Percentiles rank a stretch among this genome's conserved stretches.
Conservation (phyloP, 495 filamentous ascomycete species). For the Trichoderma orchidacearum region DNA sequence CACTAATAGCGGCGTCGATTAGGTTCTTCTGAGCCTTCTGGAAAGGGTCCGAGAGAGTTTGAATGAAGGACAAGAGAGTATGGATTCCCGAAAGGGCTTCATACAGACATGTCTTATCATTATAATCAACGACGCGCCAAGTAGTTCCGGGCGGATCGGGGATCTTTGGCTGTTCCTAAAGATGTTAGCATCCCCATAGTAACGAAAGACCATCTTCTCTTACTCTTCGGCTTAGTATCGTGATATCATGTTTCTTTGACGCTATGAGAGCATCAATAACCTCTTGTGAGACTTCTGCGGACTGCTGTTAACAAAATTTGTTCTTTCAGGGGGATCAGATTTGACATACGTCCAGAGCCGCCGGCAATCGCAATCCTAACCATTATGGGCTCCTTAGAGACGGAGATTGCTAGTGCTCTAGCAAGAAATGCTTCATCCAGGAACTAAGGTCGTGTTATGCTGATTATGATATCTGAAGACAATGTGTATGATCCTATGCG, state of each 20-base stretch:
- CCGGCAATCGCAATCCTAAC: slow-evolving; percentile 43
- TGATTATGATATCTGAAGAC: too few relatives aligned
- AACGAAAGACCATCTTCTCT: slow-evolving; percentile 10
- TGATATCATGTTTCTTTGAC: slow-evolving; percentile 36
- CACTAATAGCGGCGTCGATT: slow-evolving; percentile 37
- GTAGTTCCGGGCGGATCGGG: slow-evolving; percentile 9
- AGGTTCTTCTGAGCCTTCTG: slow-evolving; percentile 26
- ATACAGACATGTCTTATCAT: slow-evolving; percentile 19
- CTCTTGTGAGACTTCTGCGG: slow-evolving; percentile 36
- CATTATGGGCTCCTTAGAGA: too few relatives aligned
- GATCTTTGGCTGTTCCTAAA: slow-evolving; percentile 5
- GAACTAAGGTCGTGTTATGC: too few relatives aligned
- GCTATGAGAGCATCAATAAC: slow-evolving; percentile 39
- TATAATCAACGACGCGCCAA: slow-evolving; percentile 32
- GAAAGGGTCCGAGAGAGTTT: slow-evolving; percentile 17
- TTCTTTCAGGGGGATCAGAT: not conserved
- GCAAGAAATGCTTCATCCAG: too few relatives aligned
- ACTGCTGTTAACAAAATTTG: not conserved
- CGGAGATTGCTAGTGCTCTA: too few relatives aligned
- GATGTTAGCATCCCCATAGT: not conserved
- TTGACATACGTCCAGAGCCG: slow-evolving; percentile 32
- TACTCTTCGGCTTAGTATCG: slow-evolving; percentile 26
- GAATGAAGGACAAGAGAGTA: slow-evolving; percentile 42
- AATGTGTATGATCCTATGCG: too few relatives aligned
- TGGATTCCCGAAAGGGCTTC: slow-evolving; percentile 31